These are phyloP conservation scores for Echeveria elegans DNA, from an alignment of 164 flowering plant species.

Conservation along the genomic window DNA sequence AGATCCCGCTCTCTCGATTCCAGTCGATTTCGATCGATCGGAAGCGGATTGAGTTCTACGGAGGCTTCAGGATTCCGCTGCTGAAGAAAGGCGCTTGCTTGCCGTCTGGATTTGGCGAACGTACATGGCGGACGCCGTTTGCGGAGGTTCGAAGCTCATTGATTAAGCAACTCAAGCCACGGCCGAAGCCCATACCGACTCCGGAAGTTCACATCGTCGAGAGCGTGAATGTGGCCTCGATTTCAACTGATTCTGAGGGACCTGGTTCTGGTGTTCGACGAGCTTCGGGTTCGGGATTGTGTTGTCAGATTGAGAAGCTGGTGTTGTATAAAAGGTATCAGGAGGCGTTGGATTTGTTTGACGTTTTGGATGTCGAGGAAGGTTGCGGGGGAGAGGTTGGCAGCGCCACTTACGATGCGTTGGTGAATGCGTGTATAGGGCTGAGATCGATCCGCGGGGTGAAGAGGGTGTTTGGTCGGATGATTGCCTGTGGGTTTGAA, in stretches of 20 bases:
- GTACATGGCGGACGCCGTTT: not conserved
- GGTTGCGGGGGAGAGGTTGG: constrained; percentile 22
- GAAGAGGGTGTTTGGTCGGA: constrained; percentile 31
- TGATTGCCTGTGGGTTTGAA: constrained; percentile 30
- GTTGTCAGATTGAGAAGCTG: constrained; percentile 46
- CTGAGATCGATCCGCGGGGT: constrained; percentile 38
- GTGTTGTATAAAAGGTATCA: constrained; percentile 27
- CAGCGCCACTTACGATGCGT: constrained; percentile 35
- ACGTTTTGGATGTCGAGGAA: constrained; percentile 31
- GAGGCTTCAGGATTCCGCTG: not conserved
- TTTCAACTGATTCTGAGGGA: not conserved
- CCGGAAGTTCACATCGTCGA: not conserved
- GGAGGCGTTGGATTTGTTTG: constrained; percentile 57
- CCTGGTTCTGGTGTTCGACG: not conserved
- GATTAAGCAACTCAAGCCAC: not conserved
- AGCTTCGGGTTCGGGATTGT: constrained; percentile 14
- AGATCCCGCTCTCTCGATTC: not conserved
- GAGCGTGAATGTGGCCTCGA: not conserved
- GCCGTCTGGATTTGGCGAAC: not conserved
- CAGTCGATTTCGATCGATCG: not conserved
- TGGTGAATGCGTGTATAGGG: constrained; percentile 42
- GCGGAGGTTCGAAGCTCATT: not conserved
- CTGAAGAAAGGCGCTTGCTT: not conserved
- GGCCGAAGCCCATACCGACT: not conserved
- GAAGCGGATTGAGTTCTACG: not conserved